Base-by-base conservation (phyloP, 768 basidiomycete genomes). In the Lanmaoa pseudosensibilis region DNA sequence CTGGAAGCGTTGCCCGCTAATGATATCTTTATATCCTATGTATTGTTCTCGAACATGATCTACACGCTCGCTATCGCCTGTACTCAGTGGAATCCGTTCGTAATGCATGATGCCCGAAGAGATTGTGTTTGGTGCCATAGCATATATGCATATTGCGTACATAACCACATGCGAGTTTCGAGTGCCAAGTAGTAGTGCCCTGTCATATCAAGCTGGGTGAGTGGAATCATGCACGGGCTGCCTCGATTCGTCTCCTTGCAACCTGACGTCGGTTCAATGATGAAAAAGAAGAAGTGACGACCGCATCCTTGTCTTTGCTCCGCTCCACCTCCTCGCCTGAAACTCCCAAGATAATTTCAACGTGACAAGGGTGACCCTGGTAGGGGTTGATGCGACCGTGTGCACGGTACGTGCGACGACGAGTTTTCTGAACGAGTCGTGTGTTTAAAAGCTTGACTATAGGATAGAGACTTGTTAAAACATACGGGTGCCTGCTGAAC, bases 361-460 rank as follows among this genome's bases (percentile, higher is more conserved):
- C 88, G 70, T 98, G 97, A 75, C 88, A 90, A 40, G 97, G 97
- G 77, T 94, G 92, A 41, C 96, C 96, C 77, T 97, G 93, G 85
- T 98, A 98, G 36, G 97, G 96, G 80, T 99, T 99, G 77, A 94
- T 95, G 56, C 93, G 89, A 84, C 93, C 93, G 68, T 95, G 94
- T 44, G 92, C 92, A 77, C 97, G 93, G 86, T 97, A 98, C 63
- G 97, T 99, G 73, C 97, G 93, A 73, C 97, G 93, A 76, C 94
- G 94, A 74, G 92, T 95, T 90, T 97, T 97, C 91, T 93, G 54
- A 21, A 10, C n/a, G 34, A 32, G 56, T 37, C 23, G 13, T 40
- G 51, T 37, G 46, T 25, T 63, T 44, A 38, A 50, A 10, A 33
- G 33, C 51, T n/a, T 57, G 36, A 48, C 50, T 54, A 46, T 5